A percentile compares a stretch with the other conserved stretches of the same genome.
phyloP scores from a whole-genome alignment of 2,329 filamentous ascomycete genomes.

The Davidsoniella neocaledoniae region DNA sequence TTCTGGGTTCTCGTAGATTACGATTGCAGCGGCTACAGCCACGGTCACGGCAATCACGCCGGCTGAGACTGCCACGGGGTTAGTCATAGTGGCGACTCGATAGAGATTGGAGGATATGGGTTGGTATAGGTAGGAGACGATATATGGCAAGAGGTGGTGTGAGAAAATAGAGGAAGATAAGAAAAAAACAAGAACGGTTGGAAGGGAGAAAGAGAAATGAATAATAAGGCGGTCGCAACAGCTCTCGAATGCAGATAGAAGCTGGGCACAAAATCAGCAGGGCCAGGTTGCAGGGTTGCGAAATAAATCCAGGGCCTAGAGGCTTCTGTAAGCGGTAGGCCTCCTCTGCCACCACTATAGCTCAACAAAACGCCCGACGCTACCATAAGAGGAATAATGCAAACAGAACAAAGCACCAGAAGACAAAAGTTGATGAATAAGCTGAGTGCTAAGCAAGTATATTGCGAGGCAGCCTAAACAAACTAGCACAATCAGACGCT shows the following conservation, averaged over 20 bases:
- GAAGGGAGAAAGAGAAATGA: background rate
- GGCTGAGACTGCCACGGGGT: constrained; percentile 37
- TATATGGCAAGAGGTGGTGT: background rate
- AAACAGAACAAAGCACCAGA: too few species aligned
- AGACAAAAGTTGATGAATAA: too few species aligned
- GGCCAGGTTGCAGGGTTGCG: too few species aligned
- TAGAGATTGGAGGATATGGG: background rate
- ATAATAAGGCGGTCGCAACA: background rate
- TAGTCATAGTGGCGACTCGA: constrained; percentile 19
- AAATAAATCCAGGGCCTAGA: too few species aligned
- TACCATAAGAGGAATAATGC: too few species aligned
- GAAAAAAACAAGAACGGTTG: background rate
- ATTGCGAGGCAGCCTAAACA: too few species aligned
- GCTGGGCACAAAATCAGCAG: too few species aligned
- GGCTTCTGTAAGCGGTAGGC: background rate
- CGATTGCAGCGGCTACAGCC: constrained; percentile 39
- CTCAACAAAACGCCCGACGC: too few species aligned
- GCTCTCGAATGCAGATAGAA: too few species aligned
- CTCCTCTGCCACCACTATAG: background rate
- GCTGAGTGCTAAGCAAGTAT: too few species aligned
- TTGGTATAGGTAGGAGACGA: background rate
- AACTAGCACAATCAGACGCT: too few species aligned
- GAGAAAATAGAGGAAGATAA: background rate
- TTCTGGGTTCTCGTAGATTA: constrained; percentile 48
- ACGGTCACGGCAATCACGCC: constrained; percentile 41